Evolutionary conservation across 768 basidiomycete species (phyloP), one percentile per base, ranked within the genome.

Genomic region (Termitomyces sp.): DNA sequence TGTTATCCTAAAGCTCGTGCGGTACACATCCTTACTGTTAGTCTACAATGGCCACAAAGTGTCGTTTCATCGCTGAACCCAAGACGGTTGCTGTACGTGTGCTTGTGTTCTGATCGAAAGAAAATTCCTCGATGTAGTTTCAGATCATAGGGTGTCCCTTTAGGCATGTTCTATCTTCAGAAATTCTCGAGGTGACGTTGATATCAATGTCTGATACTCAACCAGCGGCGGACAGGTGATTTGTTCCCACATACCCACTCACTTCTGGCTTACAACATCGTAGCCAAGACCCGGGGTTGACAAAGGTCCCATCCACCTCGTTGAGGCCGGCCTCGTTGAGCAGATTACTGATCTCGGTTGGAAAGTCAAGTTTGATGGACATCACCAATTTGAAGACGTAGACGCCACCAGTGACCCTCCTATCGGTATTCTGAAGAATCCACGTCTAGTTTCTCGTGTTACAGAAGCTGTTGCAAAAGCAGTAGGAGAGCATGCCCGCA

Each of bases 121-220:
- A 22, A 26, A 50, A 40, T 19, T 22, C 63, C 51, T 65, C 46
- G 56, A 57, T 42, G 46, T 52, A 32, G 49, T 55, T 45, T 53
- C 58, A 94, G 88, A 90, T 98, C 64, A 86, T 98, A 28, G 93
- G 92, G 26, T 97, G 94, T 73, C 95, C 95, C 15, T 97, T 97
- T 80, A 93, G 90, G 93, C 92, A 64, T 68, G 83, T 74, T 60
- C 57, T 44, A 43, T 45, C 55, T 52, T 57, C 28, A 50, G 45
- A 37, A n/a, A 53, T 6, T 49, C 47, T 35, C 37, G n/a, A 59
- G 49, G 47, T 49, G 51, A 45, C 14, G 37, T 22, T 21, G 24
- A 48, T 45, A 17, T 48, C 51, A 44, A 51, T 37, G 38, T 52
- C 48, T 55, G 19, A 26, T 32, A 32, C 61, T 15, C 51, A 46